phyloP scores from a whole-genome alignment of 2,329 filamentous ascomycete genomes.

The Lasiodiplodia theobromae region DNA sequence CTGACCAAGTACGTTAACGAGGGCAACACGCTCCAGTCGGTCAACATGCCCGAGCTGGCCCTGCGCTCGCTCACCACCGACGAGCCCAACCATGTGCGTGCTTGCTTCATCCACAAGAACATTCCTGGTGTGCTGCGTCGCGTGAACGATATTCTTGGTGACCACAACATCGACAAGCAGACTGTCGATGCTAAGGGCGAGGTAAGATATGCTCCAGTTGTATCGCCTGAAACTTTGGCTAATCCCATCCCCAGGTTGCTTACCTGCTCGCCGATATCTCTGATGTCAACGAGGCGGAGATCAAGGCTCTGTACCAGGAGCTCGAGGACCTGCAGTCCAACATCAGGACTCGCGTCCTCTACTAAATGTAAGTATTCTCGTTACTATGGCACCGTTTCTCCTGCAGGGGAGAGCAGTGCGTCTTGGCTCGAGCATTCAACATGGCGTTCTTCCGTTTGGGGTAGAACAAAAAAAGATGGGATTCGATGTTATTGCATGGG shows the following conservation, averaged over 20 bases:
- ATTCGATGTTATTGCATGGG: conserved; percentile 17
- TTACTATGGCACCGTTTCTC: conserved; percentile 1
- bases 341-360: conserved; percentile 58
- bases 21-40: conserved; percentile 86
- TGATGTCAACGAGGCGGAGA: conserved; percentile 78
- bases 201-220: conserved; percentile 49
- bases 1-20: conserved; percentile 96
- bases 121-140: conserved; percentile 92
- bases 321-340: conserved; percentile 82
- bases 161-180: conserved; percentile 99
- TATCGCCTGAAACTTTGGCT: background rate
- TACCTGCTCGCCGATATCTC: conserved; percentile 99
- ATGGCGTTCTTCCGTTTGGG: conserved; percentile 40
- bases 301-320: conserved; percentile 84
- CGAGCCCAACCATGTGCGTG: conserved; percentile 86
- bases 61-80: conserved; percentile 89
- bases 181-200: conserved; percentile 96
- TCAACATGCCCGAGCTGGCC: conserved; percentile 95
- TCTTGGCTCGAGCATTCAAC: conserved; percentile 43
- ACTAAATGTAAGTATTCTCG: conserved; percentile 39
- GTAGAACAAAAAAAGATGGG: conserved; percentile 27
- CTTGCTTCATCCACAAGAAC: conserved; percentile 97
- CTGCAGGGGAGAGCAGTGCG: background rate
- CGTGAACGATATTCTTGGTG: conserved; percentile 92
- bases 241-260: conserved; percentile 65